Base-by-base conservation (phyloP, 2,329 filamentous ascomycete genomes). In the Pyrenophora teres region DNA sequence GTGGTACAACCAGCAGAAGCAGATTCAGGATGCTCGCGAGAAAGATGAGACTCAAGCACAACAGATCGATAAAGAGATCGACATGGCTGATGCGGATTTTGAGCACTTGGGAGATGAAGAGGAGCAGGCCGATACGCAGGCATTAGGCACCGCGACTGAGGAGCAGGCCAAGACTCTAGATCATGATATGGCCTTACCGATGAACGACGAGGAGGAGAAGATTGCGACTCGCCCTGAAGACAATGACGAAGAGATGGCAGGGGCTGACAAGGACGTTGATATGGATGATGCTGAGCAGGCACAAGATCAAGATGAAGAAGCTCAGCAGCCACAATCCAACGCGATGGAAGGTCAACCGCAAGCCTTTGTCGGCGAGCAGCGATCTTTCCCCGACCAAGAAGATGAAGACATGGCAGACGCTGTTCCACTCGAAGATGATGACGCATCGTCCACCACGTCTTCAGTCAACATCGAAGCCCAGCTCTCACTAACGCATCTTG, bases 21-120 rank as follows among this genome's bases (percentile, higher is more conserved):
- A 96, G 56, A 97, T 99, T 63, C 73, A 71, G 10, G 72, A 77
- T 27, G 65, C 74, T 3, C 65, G 52, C 2, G 62, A 74, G 41
- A 80, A 84, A 40, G 77, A 81, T 10, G 74, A 81, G 16, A 79
- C 82, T 27, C 75, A 84, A 59, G 76, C 79, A 44, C 68, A 75
- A 52, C 70, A 75, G 38, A 67, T 71, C 76, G 59, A 77, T 70
- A 62, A 81, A 57, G 84, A 89, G 53, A 80, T 86, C n/a, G 87
- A 94, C 56, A 88, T 90, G 80, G 81, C 83, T 8, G 82, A 87
- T 67, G 84, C 84, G n/a, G 92, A 97, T 68, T 97, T 97, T 68
- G 92, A 97, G 76, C 94, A 99, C 74, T 79, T 97, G 3, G 87
- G 88, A 54, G 86, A 97, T 60, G 90, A 97, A 54, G 83, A 94